Evolutionary conservation across 257 asterid species (phyloP), one percentile per base, ranked within the genome.

Genomic region (Gynochthodes officinalis): DNA sequence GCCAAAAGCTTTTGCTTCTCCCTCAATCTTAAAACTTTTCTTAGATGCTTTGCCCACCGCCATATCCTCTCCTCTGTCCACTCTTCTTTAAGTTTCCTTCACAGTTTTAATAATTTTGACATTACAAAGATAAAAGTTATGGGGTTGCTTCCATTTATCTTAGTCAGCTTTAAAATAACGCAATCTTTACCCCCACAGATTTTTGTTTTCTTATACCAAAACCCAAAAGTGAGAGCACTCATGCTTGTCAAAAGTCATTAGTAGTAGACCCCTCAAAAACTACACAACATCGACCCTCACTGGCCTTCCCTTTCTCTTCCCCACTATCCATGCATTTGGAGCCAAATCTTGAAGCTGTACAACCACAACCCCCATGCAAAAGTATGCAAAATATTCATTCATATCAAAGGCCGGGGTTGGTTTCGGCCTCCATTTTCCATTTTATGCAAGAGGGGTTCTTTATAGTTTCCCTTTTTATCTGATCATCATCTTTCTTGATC

Each of bases 121-220:
- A n/a, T n/a, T n/a, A n/a, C n/a, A n/a, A n/a, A n/a, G n/a, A n/a
- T n/a, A n/a, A n/a, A n/a, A n/a, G n/a, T n/a, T 19, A 55, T 70
- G 62, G 62, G 67, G 55, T 76, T 73, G 73, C 62, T 72, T 62
- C 70, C 71, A 48, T 11, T 69, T 52, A 16, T 23, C 59, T 54
- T 68, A 71, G 83, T 84, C 85, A 27, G 96, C 97, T 92, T 92
- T 72, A 76, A 76, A 84, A 78, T 77, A 81, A 92, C 96, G 96
- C 97, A 87, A 82, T 82, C 89, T 79, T 83, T 88, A 77, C 78
- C 80, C 89, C 94, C 95, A 83, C 95, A 84, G 77, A 79, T 43
- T 73, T 64, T 77, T 33, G 61, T 75, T 77, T 79, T 69, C 79
- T 73, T 77, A 77, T 80, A 79, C 83, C 82, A 85, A 87, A 84